Base-by-base conservation (phyloP, 2,329 filamentous ascomycete species). In the Tolypocladium amazonense region DNA sequence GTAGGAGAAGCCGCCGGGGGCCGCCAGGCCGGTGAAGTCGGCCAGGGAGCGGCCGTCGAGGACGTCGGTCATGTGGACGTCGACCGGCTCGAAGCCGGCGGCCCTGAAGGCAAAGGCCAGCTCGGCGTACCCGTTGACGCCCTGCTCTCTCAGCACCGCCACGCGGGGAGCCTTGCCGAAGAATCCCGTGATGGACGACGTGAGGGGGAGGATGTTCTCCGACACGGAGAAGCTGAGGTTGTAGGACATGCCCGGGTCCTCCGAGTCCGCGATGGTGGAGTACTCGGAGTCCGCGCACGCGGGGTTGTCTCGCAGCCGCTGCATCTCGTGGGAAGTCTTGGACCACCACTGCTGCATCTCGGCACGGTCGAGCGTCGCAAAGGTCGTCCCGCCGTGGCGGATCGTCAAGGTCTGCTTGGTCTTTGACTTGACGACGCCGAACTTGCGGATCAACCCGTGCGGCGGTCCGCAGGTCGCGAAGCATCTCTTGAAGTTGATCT, bases 1-100 rank as follows among this genome's bases (percentile, higher is more conserved):
- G 71, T 96, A 97, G 20, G 90, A 96, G 83, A 99, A 97, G 56
- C 94, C 94, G 71, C 94, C 94, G 65, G 92, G 96, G n/a, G 92
- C 92, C 41, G 93, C 94, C 55, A 97, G 81, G 65, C 94, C 94
- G 38, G 87, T 86, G 72, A 97, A 97, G 63, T 87, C 87, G 47
- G 87, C 81, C 11, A 99, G 85, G 0, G 90, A 92, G 62, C 90
- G 86, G 20, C 89, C 88, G 14, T 85, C 86, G 30, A 90, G 86
- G 59, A 97, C 87, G 68, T 97, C 93, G 4, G 89, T 94, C 94
- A 99, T 97, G 80, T 97, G 93, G 1, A 97, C 88, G 70, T 99
- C 93, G 55, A 97, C 84, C 18, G 92, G 86, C 56, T 92, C 88
- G 77, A 97, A 97, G 43, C 93, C 93, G 52, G 94, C 93, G 41